phyloP scores from a whole-genome alignment of 495 filamentous ascomycete genomes.

The Bombardia bombarda region DNA sequence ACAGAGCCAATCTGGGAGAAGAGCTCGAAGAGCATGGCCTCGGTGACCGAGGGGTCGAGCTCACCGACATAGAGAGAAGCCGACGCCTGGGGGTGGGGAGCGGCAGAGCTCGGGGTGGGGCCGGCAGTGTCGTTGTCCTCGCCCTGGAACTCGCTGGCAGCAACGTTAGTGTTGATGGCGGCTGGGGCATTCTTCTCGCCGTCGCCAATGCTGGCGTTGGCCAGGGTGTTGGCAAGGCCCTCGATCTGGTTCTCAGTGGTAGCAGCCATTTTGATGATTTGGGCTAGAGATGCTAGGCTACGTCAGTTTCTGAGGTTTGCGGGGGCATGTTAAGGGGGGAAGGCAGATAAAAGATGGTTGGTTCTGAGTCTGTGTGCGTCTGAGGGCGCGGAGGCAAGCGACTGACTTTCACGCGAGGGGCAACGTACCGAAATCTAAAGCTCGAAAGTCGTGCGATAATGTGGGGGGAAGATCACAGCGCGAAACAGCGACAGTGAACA shows the following conservation, averaged over 20 bases:
- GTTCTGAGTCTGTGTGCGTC: no score
- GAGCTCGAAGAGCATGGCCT: slow-evolving; percentile 99
- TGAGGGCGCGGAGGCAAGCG: no score
- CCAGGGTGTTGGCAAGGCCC: slow-evolving; percentile 58
- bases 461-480: slow-evolving; percentile 8
- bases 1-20: slow-evolving; percentile 99
- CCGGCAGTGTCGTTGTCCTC: slow-evolving; percentile 51
- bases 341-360: no score
- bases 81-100: slow-evolving; percentile 72
- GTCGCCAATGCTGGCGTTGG: slow-evolving; percentile 52
- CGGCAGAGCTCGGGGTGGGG: slow-evolving; percentile 64
- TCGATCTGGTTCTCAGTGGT: slow-evolving; percentile 58
- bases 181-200: slow-evolving; percentile 53
- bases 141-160: slow-evolving; percentile 35
- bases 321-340: background rate
- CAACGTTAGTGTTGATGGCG: slow-evolving; percentile 61
- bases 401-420: background rate
- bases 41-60: slow-evolving; percentile 93
- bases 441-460: slow-evolving; percentile 2
- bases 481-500: slow-evolving; percentile 24
- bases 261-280: slow-evolving; percentile 50
- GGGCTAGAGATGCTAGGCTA: slow-evolving; percentile 1
- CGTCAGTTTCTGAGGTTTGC: slow-evolving; percentile 6
- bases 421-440: slow-evolving; percentile 14
- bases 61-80: slow-evolving; percentile 99